Base-by-base conservation (phyloP, 345 rosid genomes). In the Boechera divaricarpa region DNA sequence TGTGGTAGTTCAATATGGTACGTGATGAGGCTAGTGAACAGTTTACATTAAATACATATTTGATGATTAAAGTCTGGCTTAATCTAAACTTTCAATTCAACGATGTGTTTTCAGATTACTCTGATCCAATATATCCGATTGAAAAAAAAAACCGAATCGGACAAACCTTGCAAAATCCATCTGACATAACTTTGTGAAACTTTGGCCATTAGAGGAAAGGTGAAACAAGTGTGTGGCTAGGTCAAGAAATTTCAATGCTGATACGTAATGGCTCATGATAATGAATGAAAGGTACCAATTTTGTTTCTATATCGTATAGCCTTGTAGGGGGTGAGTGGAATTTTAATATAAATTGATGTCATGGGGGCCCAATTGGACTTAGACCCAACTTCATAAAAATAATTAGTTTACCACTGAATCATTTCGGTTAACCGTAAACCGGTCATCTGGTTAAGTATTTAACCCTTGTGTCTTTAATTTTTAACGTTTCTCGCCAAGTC, bases 371-470 rank as follows among this genome's bases (percentile, higher is more conserved):
- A 60, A 38, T 15, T 51, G 15, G 21, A 18, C 38, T 28, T 60
- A 7, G 45, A 75, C 69, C 79, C 45, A 75, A 57, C 52, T 48
- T 67, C 44, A 13, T 26, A 16, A 67, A 49, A 66, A 28, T 1
- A 28, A 28, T 28, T 1, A 52, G 9, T 51, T 41, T 35, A 15
- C 39, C 38, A 44, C 47, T 26, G n/a, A 28, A 73, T 71, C 78
- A 65, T 66, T 45, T 47, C 66, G 78, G 72, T 56, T 56, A 10
- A 3, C 5, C 12, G 0, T 33, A 15, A 45, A 74, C 66, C 72
- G 72, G 58, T 56, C 0, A 55, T 33, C 2, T 41, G 3, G n/a
- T 33, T 42, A n/a, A 13, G n/a, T 57, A 8, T 54, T 21, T 12
- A 21, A 54, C n/a, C 35, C 2, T 10, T 26, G 24, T 39, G 9